Evolutionary conservation across 2,329 filamentous ascomycete genomes (phyloP).

Genomic region (Rugonectria rugulosa): DNA sequence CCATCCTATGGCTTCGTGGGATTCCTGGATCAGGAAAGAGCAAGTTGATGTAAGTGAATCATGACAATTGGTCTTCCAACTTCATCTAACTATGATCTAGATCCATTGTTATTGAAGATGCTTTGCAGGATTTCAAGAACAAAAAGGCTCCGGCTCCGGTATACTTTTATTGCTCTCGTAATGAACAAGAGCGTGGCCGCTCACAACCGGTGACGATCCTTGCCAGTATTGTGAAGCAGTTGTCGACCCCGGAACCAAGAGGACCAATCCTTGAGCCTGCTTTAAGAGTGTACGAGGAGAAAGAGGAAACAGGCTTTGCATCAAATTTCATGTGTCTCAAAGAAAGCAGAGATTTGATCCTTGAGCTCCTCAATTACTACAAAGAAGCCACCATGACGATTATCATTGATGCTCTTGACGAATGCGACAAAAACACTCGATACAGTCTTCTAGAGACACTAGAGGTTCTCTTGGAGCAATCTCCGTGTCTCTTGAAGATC

Average conservation of each 20-base stretch:
- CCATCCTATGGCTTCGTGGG: neutral
- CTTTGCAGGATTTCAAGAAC: neutral
- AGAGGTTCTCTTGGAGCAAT: neutral
- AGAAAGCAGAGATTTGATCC: neutral
- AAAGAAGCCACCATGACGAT: neutral
- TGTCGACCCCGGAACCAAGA: neutral
- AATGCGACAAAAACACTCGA: neutral
- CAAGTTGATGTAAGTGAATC: neutral
- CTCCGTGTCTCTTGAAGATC: constrained; percentile 5
- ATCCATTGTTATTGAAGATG: constrained; percentile 1
- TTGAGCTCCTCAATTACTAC: constrained; percentile 1
- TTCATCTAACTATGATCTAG: constrained; percentile 6
- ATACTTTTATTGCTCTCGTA: constrained; percentile 13
- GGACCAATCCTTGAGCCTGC: neutral
- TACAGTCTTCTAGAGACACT: neutral
- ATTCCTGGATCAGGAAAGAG: constrained; percentile 4
- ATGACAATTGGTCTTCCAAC: neutral
- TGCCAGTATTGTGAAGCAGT: constrained; percentile 6
- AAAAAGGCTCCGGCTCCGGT: constrained; percentile 6
- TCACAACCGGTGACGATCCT: neutral
- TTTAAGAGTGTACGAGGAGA: neutral
- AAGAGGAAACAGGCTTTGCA: neutral
- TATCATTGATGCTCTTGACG: constrained; percentile 4
- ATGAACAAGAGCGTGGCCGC: constrained; percentile 3
- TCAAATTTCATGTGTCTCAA: neutral